A percentile compares a stretch with the other conserved stretches of the same genome.
phyloP scores from a whole-genome alignment of 805 yeast species.

The Ogataea methylovora region DNA sequence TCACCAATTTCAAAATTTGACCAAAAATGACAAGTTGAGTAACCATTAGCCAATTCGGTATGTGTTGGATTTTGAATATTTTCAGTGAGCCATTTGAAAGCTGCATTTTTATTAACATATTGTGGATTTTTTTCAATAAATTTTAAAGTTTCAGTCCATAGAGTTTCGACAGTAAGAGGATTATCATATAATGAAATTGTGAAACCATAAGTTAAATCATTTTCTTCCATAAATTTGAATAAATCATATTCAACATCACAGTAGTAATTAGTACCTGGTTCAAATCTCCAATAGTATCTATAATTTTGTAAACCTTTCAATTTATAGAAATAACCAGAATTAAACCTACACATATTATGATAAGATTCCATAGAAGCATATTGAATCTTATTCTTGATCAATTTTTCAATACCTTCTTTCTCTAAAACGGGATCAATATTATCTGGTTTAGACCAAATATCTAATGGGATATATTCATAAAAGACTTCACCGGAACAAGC shows the following conservation, averaged over 20 bases:
- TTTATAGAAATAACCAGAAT: constrained; percentile 77
- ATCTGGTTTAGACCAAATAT: constrained; percentile 56
- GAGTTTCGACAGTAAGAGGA: constrained; percentile 57
- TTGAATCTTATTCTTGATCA: constrained; percentile 41
- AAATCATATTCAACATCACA: constrained; percentile 78
- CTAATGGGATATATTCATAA: constrained; percentile 25
- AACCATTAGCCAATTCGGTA: constrained; percentile 37
- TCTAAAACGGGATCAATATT: constrained; percentile 36
- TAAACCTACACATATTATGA: constrained; percentile 88
- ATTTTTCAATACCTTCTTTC: constrained; percentile 12
- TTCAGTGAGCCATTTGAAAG: constrained; percentile 68
- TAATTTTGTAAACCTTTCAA: constrained; percentile 59
- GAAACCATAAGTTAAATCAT: constrained; percentile 67
- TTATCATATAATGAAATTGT: constrained; percentile 65
- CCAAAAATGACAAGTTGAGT: constrained; percentile 87
- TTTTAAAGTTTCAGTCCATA: constrained; percentile 67
- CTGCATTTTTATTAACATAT: constrained; percentile 50
- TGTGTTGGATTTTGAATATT: constrained; percentile 50
- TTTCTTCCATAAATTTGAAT: constrained; percentile 74
- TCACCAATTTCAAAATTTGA: constrained; percentile 77
- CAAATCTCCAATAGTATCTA: constrained; percentile 92
- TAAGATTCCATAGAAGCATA: constrained; percentile 73
- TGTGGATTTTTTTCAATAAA: constrained; percentile 56
- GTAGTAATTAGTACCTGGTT: constrained; percentile 66
- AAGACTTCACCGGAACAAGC: constrained; percentile 23